Conservation (phyloP, 2,329 filamentous ascomycete species). For the Pyrenophora teres region DNA sequence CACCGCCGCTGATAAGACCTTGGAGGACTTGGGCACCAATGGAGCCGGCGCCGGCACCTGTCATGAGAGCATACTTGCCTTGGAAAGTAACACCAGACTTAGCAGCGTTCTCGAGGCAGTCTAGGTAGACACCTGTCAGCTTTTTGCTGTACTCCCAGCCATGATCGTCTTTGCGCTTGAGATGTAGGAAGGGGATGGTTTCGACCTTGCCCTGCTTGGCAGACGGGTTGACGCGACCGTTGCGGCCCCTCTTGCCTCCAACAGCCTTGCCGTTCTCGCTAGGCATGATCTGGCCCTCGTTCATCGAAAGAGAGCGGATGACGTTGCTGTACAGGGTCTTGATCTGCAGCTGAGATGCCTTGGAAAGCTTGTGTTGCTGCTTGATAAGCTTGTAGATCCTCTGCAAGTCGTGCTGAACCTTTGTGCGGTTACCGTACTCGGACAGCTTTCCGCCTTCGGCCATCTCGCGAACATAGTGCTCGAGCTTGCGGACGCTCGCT, state of each 20-base stretch:
- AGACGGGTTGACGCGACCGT: constrained; percentile 56
- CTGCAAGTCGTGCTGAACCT: constrained; percentile 93
- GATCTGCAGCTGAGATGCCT: constrained; percentile 94
- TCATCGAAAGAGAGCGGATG: constrained; percentile 93
- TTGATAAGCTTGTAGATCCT: constrained; percentile 98
- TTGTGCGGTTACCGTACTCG: constrained; percentile 96
- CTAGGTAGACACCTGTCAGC: constrained; percentile 88
- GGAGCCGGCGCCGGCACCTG: constrained; percentile 93
- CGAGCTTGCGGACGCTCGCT: constrained; percentile 89
- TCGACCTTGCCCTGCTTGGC: constrained; percentile 86
- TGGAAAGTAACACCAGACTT: constrained; percentile 86
- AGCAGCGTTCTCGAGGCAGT: constrained; percentile 88
- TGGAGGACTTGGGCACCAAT: constrained; percentile 97
- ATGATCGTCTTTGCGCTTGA: constrained; percentile 90
- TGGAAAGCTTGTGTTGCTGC: constrained; percentile 96
- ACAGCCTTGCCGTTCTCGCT: constrained; percentile 74
- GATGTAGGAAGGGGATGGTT: constrained; percentile 95
- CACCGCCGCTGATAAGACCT: constrained; percentile 93
- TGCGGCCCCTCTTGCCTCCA: constrained; percentile 63
- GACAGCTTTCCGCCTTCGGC: constrained; percentile 97
- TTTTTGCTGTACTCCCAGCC: constrained; percentile 99
- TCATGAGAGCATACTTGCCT: constrained; percentile 97
- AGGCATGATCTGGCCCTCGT: constrained; percentile 94
- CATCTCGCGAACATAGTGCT: constrained; percentile 99
- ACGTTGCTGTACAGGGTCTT: constrained; percentile 94